These are phyloP conservation scores for Pontederia paniculata DNA, from an alignment of 176 grass and related monocot species.

Conservation along the genomic window DNA sequence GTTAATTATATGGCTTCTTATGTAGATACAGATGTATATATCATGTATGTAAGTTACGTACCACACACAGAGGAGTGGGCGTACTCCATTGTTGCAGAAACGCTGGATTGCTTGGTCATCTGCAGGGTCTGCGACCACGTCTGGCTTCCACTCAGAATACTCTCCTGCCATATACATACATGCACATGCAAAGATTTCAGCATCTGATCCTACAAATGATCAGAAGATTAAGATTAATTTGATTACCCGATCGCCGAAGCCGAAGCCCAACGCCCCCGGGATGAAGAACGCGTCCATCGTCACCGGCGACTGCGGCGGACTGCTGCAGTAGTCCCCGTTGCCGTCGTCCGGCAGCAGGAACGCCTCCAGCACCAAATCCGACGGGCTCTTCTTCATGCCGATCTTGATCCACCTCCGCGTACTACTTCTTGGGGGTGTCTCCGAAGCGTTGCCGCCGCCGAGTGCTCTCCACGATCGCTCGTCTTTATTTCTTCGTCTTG, in stretches of 20 bases:
- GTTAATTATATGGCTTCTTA: no score
- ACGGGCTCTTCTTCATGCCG: slow-evolving; percentile 72
- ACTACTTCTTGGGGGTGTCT: no score
- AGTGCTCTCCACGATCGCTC: no score
- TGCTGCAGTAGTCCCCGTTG: slow-evolving; percentile 1
- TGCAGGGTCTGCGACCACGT: neutral
- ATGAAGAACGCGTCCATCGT: slow-evolving; percentile 17
- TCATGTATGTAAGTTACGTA: neutral
- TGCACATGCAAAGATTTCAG: no score
- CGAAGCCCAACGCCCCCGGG: slow-evolving; percentile 16
- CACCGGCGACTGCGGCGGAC: slow-evolving; percentile 17
- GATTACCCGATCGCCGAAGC: slow-evolving; percentile 13
- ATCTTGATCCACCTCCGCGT: no score
- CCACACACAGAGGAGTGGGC: neutral
- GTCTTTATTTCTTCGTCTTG: no score
- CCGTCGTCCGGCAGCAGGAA: slow-evolving; percentile 25
- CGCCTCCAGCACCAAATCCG: slow-evolving; percentile 56
- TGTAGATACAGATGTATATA: no score
- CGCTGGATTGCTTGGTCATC: neutral
- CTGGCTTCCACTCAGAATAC: slow-evolving; percentile 4
- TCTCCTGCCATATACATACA: no score
- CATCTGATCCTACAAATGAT: no score
- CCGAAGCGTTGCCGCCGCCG: no score
- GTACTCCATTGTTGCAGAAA: neutral
- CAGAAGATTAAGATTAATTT: no score